Percentiles rank a stretch among this genome's conserved stretches.
Conservation (phyloP, 208 protist genomes). For the Leishmania amazonensis region DNA sequence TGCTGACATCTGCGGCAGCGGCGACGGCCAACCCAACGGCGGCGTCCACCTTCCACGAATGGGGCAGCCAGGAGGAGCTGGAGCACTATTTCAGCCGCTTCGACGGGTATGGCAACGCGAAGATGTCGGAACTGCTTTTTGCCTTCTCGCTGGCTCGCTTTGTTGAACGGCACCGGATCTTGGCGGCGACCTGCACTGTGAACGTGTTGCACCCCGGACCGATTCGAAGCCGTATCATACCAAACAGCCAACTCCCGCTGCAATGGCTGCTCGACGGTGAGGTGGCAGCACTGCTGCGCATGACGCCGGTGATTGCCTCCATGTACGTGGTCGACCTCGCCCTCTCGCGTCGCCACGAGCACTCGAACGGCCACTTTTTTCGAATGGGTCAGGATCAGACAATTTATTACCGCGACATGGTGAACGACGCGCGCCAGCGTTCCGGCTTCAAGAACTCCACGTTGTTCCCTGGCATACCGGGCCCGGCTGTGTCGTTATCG, state of each 20-base stretch:
- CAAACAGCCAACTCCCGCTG: constrained; percentile 47
- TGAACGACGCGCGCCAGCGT: constrained; percentile 21
- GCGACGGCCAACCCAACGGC: constrained; percentile 37
- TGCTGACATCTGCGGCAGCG: constrained; percentile 51
- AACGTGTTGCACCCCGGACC: constrained; percentile 63
- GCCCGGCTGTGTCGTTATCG: constrained; percentile 51
- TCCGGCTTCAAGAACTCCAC: constrained; percentile 60
- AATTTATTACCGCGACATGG: constrained; percentile 30
- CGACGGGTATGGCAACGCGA: constrained; percentile 49
- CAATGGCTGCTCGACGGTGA: constrained; percentile 44
- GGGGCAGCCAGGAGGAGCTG: constrained; percentile 26
- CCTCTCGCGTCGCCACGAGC: constrained; percentile 56
- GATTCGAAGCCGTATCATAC: constrained; percentile 42
- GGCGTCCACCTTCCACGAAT: constrained; percentile 38
- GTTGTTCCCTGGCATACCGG: constrained; percentile 52
- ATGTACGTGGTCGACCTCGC: constrained; percentile 67
- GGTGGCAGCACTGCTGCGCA: constrained; percentile 39
- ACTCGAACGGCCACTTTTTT: constrained; percentile 68
- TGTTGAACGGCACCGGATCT: constrained; percentile 36
- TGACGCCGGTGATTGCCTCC: constrained; percentile 57
- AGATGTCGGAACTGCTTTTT: constrained; percentile 77
- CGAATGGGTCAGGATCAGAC: constrained; percentile 80
- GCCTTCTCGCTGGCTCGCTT: constrained; percentile 58
- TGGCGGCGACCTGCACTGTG: constrained; percentile 50
- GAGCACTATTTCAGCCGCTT: constrained; percentile 36